Evolutionary conservation across 192 early-diverging fungal genomes (phyloP).

Genomic region (Funneliformis mosseae): DNA sequence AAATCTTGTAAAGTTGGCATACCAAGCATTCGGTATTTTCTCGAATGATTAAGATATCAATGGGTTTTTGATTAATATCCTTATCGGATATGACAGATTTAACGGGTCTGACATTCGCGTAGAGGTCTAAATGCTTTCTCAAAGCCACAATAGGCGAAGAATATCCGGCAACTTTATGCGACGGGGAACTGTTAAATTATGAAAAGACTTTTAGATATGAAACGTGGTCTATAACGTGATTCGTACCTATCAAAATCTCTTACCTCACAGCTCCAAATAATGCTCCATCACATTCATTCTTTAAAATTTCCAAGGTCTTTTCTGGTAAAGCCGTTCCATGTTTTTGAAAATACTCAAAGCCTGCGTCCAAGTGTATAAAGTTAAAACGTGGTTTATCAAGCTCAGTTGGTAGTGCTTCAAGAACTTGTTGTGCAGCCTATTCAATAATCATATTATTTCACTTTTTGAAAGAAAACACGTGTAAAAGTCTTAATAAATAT

Average conservation of each 20-base stretch:
- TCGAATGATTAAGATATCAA: constrained; percentile 97
- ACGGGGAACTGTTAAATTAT: constrained; percentile 76
- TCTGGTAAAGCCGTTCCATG: constrained; percentile 91
- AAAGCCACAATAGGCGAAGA: constrained; percentile 97
- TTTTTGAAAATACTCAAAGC: constrained; percentile 95
- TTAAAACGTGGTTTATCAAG: constrained; percentile 64
- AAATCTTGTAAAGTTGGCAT: constrained; percentile 27
- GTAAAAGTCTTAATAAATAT: neutral
- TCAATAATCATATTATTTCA: neutral
- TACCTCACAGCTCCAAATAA: constrained; percentile 95
- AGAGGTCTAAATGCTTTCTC: constrained; percentile 92
- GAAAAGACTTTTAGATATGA: neutral
- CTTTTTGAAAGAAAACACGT: constrained; percentile 1
- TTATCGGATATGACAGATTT: constrained; percentile 63
- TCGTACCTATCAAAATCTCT: too few species aligned
- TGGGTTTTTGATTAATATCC: constrained; percentile 58
- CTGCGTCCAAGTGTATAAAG: constrained; percentile 89
- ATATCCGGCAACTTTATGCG: constrained; percentile 97
- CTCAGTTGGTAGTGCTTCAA: constrained; percentile 69
- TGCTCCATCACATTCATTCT: constrained; percentile 86
- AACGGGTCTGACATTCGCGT: constrained; percentile 97
- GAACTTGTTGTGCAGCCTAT: constrained; percentile 85
- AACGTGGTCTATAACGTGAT: neutral
- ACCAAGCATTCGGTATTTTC: constrained; percentile 99
- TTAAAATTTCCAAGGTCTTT: constrained; percentile 78